Evolutionary conservation across 805 yeast species (phyloP), one percentile per base, ranked within the genome.

Genomic region (Candida koratica): DNA sequence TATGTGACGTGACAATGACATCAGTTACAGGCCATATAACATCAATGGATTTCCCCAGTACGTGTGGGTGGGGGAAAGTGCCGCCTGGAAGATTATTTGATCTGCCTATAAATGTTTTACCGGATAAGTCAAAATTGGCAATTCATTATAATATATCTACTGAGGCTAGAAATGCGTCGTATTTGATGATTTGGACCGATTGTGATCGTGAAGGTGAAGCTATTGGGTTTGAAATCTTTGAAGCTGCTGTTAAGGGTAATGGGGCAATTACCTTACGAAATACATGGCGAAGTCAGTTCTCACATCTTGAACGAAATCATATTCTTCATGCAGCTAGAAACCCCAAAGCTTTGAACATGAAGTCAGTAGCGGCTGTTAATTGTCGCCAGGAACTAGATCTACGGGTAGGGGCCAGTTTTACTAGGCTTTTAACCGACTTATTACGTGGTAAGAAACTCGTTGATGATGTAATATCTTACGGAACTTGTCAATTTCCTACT

Each of bases 171-270:
- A 51, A 51, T 13, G 75, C 85, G 4, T 74, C 77, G 35, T 63
- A 64, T 25, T 60, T 93, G 37, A 85, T 87, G 84, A 86, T 93
- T 6, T 93, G 98, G 97, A 93, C 98, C 1, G 99, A 93, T 70
- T 93, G 98, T 60, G 97, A 89, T 69, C 68, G 97, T 24, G 97
- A 89, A 55, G 97, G 97, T 2, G 97, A 89, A 56, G 83, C 79
- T 56, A 89, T 89, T 38, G 97, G 97, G 0, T 77, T 71, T 63
- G 96, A 89, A 49, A 77, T 94, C 11, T 69, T 76, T 23, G 70
- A 78, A 36, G 81, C 79, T n/a, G 96, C 95, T 0, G 53, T 55
- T 33, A 67, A 66, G 43, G 56, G 58, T 5, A 81, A 83, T 51
- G 47, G 59, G 1, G 44, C 60, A 2, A 51, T 87, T 28, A 62